Base-by-base conservation (phyloP, 1,284 basidiomycete genomes). In the Microbotryomycetes sp. region DNA sequence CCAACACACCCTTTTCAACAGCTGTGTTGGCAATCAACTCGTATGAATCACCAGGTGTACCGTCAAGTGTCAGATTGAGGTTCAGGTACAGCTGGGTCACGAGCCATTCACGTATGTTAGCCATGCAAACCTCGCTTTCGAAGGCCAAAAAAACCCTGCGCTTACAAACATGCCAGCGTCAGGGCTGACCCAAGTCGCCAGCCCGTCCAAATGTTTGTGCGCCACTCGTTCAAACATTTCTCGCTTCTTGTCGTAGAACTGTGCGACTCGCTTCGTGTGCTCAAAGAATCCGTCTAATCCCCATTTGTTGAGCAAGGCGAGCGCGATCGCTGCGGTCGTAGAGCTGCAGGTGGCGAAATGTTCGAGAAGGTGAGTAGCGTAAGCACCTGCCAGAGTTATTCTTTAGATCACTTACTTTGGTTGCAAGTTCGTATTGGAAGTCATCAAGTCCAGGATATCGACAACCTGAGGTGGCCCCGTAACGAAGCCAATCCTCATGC, bases 101-200 rank as follows among this genome's bases (percentile, higher is more conserved):
- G 32, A 25, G 45, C n/a, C 12, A 19, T 46, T 46, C 14, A 46
- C 14, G 42, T 14, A 46, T 14, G 14, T 7, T 49, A 12, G 19
- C 25, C 48, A 9, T 23, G 22, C 14, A 26, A 9, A 49, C 36
- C 36, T 19, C 9, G 25, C 48, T n/a, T n/a, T 22, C 7, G 14
- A 12, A 6, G 23, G 50, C 12, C 23, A 74, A 50, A 31, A 12
- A 16, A 12, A 29, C 2, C 4, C 23, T 23, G 49, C 22, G 62
- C 66, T n/a, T 53, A 68, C 68, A 54, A 77, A 77, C 76, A 78
- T 77, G 65, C 92, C 92, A 3, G 92, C 88, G 56, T 89, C 86
- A 0, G 93, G 93, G 0, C 81, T 80, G 47, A 79, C 82, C 92
- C 92, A 97, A 68, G 86, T 85, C 4, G 85, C 90, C 25, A 92